Percentiles rank a stretch among this genome's conserved stretches.
Evolutionary conservation across 345 rosid genomes (phyloP).

Genomic region (Psidium friedrichsthalianum): DNA sequence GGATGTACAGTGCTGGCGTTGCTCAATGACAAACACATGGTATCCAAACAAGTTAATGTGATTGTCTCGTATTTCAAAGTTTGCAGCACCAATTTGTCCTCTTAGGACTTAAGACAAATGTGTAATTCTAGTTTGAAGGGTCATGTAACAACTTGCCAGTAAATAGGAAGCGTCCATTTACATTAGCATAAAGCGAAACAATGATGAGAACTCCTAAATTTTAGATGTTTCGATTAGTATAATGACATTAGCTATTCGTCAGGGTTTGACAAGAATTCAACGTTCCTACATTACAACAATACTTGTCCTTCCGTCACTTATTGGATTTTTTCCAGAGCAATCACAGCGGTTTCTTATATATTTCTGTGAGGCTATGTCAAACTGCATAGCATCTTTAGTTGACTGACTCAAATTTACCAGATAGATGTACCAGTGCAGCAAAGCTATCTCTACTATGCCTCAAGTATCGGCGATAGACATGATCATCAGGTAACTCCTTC

Average conservation of each 20-base stretch:
- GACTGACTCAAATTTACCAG: conserved; percentile 17
- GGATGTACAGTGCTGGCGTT: background rate
- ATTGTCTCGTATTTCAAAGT: background rate
- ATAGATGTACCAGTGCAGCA: conserved; percentile 58
- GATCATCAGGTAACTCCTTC: conserved; percentile 10
- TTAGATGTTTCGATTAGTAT: background rate
- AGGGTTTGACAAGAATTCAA: background rate
- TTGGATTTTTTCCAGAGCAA: background rate
- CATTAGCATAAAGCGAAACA: background rate
- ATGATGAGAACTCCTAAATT: background rate
- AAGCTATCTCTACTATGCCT: conserved; percentile 74
- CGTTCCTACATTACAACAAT: background rate
- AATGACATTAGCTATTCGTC: background rate
- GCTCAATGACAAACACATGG: background rate
- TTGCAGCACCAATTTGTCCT: background rate
- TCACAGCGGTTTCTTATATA: background rate
- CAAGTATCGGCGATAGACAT: conserved; percentile 23
- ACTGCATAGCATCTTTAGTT: background rate
- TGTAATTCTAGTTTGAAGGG: background rate
- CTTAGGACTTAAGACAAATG: background rate
- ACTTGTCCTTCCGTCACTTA: background rate
- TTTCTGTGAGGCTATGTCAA: background rate
- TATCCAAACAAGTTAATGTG: background rate
- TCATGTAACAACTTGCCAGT: background rate
- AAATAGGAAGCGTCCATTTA: background rate